These are phyloP conservation scores for Calocera viscosa DNA, from an alignment of 768 basidiomycete genomes.

Conservation along the genomic window DNA sequence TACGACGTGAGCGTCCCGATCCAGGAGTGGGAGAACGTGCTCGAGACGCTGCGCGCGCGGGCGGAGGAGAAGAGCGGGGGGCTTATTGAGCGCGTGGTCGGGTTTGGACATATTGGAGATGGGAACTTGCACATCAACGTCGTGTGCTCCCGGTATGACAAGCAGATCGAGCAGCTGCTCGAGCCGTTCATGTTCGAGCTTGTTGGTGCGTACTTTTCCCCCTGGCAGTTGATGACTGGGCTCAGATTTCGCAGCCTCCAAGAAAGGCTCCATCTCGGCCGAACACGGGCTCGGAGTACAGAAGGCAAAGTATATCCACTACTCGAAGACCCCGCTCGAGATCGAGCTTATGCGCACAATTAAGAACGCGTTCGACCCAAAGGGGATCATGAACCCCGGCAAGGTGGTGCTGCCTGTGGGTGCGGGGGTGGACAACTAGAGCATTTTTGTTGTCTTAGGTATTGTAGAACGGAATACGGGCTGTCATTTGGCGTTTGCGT, in stretches of 20 bases:
- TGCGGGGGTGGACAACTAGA: no score
- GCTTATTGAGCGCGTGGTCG: slow-evolving; percentile 66
- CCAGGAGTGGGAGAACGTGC: slow-evolving; percentile 71
- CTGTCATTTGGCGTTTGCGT: no score
- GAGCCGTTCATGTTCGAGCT: slow-evolving; percentile 95
- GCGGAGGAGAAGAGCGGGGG: slow-evolving; percentile 34
- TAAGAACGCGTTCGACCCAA: slow-evolving; percentile 78
- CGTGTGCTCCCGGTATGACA: slow-evolving; percentile 65
- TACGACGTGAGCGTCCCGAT: slow-evolving; percentile 90
- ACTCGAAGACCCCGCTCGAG: slow-evolving; percentile 68
- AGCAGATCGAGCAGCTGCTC: slow-evolving; percentile 71
- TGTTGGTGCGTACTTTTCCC: slow-evolving; percentile 30
- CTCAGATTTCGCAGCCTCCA: slow-evolving; percentile 39
- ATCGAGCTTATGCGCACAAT: slow-evolving; percentile 84
- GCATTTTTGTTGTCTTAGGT: no score
- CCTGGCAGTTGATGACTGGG: neutral
- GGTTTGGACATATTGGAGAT: slow-evolving; percentile 95
- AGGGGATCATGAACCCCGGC: slow-evolving; percentile 85
- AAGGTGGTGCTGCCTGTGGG: slow-evolving; percentile 46
- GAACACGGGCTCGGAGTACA: slow-evolving; percentile 95
- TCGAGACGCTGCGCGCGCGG: slow-evolving; percentile 65
- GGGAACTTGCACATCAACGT: slow-evolving; percentile 93
- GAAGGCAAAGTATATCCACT: slow-evolving; percentile 82
- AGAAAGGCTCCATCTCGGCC: slow-evolving; percentile 86
- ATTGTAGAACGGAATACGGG: no score